These are phyloP conservation scores for Peltaster fructicola DNA, from an alignment of 2,329 filamentous ascomycete genomes.

Conservation along the genomic window DNA sequence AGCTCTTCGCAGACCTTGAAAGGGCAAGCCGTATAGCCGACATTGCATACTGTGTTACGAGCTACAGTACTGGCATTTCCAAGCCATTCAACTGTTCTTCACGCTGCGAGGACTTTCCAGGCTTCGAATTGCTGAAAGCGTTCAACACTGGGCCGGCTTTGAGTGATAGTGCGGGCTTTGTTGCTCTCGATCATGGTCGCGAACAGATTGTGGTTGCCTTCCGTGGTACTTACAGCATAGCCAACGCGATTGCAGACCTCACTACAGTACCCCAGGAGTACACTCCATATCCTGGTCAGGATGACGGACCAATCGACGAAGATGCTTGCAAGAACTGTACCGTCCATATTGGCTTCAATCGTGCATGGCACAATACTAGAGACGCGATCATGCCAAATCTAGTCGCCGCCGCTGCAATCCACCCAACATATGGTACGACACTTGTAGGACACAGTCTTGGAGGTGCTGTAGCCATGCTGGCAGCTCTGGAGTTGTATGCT, in stretches of 20 bases:
- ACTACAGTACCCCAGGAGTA: slow-evolving; percentile 82
- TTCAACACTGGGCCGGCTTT: slow-evolving; percentile 83
- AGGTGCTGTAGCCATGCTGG: slow-evolving; percentile 77
- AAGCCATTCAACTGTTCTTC: slow-evolving; percentile 74
- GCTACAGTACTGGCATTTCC: slow-evolving; percentile 62
- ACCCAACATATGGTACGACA: slow-evolving; percentile 56
- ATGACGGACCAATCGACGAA: slow-evolving; percentile 21
- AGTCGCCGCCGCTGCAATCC: slow-evolving; percentile 35
- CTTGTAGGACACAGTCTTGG: slow-evolving; percentile 85
- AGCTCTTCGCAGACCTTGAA: slow-evolving; percentile 66
- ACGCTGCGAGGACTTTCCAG: slow-evolving; percentile 67
- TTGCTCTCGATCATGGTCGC: slow-evolving; percentile 61
- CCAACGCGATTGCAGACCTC: slow-evolving; percentile 80
- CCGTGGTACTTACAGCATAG: slow-evolving; percentile 81
- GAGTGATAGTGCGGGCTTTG: slow-evolving; percentile 83
- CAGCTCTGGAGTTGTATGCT: slow-evolving; percentile 61
- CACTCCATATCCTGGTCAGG: slow-evolving; percentile 64
- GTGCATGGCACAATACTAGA: slow-evolving; percentile 65
- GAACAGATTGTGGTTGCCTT: slow-evolving; percentile 71
- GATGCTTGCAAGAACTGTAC: slow-evolving; percentile 62
- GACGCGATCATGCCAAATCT: slow-evolving; percentile 51
- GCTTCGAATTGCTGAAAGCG: slow-evolving; percentile 59
- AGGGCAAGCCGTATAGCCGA: slow-evolving; percentile 83
- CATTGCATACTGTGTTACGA: slow-evolving; percentile 84
- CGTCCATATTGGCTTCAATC: slow-evolving; percentile 78